phyloP scores from a whole-genome alignment of 2,329 filamentous ascomycete genomes.

The Botrytis aclada region DNA sequence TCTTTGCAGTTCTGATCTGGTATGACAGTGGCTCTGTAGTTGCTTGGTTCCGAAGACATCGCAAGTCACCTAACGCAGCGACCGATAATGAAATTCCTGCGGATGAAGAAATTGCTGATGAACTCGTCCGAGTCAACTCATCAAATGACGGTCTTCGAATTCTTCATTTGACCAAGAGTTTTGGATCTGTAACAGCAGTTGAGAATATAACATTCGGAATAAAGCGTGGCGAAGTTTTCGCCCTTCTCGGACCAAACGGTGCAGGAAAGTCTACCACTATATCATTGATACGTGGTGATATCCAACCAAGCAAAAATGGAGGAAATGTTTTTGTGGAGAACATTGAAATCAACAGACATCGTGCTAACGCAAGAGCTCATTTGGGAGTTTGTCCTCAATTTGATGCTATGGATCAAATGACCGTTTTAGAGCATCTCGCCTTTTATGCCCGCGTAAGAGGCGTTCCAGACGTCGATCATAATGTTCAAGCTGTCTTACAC shows the following conservation, averaged over 20 bases:
- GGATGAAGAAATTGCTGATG: constrained; percentile 57
- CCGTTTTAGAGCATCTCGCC: constrained; percentile 76
- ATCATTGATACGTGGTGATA: constrained; percentile 83
- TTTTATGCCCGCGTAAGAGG: constrained; percentile 88
- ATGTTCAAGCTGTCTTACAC: constrained; percentile 72
- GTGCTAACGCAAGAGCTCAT: constrained; percentile 68
- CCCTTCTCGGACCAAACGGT: constrained; percentile 84
- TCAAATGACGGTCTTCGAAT: constrained; percentile 60
- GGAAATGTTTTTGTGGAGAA: constrained; percentile 81
- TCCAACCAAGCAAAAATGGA: constrained; percentile 63
- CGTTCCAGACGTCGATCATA: constrained; percentile 69
- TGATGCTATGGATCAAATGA: constrained; percentile 88
- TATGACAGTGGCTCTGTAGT: constrained; percentile 72
- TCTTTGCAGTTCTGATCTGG: constrained; percentile 74
- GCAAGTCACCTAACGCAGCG: constrained; percentile 22
- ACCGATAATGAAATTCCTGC: constrained; percentile 19
- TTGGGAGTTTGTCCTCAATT: constrained; percentile 91
- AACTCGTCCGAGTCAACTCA: constrained; percentile 60
- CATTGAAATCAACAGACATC: constrained; percentile 68
- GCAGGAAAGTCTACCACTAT: constrained; percentile 92
- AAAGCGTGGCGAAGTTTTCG: constrained; percentile 77
- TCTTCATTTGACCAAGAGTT: constrained; percentile 75
- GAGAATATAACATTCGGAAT: constrained; percentile 85
- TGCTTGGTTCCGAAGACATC: constrained; percentile 46
- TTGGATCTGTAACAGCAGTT: constrained; percentile 74